A percentile compares a stretch with the other conserved stretches of the same genome.
Evolutionary conservation across 495 filamentous ascomycete genomes (phyloP).

Genomic region (Neurospora sp.): DNA sequence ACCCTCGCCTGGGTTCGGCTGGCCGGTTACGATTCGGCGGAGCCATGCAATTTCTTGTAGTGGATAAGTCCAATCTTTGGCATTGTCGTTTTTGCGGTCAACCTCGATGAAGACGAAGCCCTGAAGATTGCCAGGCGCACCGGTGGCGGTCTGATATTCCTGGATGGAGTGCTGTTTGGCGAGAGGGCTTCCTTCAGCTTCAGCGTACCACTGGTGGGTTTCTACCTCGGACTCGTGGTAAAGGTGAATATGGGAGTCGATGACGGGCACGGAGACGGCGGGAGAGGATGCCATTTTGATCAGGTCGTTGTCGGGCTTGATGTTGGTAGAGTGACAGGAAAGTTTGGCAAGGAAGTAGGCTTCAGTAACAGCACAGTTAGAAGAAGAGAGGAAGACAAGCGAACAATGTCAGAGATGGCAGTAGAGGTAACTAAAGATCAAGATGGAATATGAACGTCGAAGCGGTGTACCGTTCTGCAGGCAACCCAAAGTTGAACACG

Average conservation of each 20-base stretch:
- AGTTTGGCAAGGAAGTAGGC: neutral
- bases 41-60: constrained; percentile 64
- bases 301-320: neutral
- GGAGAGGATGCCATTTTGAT: neutral
- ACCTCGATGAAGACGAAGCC: constrained; percentile 78
- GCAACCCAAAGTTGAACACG: neutral
- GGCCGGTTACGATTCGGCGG: constrained; percentile 50
- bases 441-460: neutral
- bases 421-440: neutral
- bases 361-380: neutral
- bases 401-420: neutral
- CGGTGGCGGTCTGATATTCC: constrained; percentile 42
- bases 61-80: constrained; percentile 40
- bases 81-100: constrained; percentile 54
- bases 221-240: constrained; percentile 55
- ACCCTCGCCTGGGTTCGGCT: constrained; percentile 48
- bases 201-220: constrained; percentile 54
- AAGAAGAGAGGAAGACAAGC: neutral
- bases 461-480: neutral
- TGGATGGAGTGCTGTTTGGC: constrained; percentile 49
- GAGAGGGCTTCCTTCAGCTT: constrained; percentile 45
- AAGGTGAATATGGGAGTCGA: constrained; percentile 87
- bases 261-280: constrained; percentile 32
- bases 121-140: constrained; percentile 26
- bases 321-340: neutral